Evolutionary conservation across 2,329 filamentous ascomycete species (phyloP), one percentile per base, ranked within the genome.

Genomic region (Diaporthe humulicola): DNA sequence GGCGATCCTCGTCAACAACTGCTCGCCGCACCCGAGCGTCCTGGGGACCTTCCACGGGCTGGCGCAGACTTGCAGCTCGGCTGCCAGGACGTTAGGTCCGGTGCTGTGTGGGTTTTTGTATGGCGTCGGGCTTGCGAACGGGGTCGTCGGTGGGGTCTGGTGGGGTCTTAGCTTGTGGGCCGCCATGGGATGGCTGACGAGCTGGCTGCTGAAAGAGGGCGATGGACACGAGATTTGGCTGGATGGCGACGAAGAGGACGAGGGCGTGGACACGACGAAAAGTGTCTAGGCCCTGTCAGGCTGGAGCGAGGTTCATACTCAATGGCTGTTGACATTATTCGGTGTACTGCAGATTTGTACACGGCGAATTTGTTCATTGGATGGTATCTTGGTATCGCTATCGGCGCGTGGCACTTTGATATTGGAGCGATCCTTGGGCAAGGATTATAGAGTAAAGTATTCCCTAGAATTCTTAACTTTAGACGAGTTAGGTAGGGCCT

Each of bases 151-250:
- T 1, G 83, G 88, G 10, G 88, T 89, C 0, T 92, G 89, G 83
- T 92, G 90, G 90, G 84, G 84, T 0, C 80, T 92, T 54, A 86
- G 86, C 15, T 81, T 82, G 4, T 83, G 91, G 10, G 89, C 89
- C 0, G 76, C 89, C 0, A 82, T 84, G 30, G 89, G 88, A 0
- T 81, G 87, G 25, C 74, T 89, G 6, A 87, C 88, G 7, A 92
- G 89, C 71, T 86, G 87, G 77, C 87, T 88, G 75, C 88, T 93
- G 12, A 84, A 83, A 70, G 91, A 93, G 77, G 91, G 91, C 0
- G 85, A 91, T 78, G 92, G 92, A 0, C 91, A 93, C 80, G 91
- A 93, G 81, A 89, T 93, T 60, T 86, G 90, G 85, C 80, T 93
- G 2, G 89, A 92, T 38, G 91, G 91, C 0, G 91, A 93, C 76